Evolutionary conservation across 148 eudicot genomes (phyloP), one percentile per base, ranked within the genome.

Genomic region (Cornus suecica): DNA sequence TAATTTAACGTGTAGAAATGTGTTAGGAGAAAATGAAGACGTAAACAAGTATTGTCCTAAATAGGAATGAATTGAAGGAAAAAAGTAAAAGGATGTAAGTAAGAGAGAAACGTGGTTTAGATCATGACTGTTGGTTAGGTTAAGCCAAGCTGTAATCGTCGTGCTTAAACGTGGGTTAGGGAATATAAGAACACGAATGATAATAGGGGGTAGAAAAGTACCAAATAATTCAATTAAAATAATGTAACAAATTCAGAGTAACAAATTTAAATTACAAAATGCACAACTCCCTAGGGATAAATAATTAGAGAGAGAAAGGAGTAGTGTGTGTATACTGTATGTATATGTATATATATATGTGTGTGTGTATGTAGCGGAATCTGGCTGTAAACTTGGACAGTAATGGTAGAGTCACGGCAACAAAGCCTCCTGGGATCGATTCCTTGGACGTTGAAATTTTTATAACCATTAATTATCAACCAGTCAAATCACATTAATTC

Each of bases 131-230:
- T 85, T 54, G 56, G 22, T 68, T 27, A 54, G 11, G 48, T 80
- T 87, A 76, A 58, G 23, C 62, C 62, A n/a, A 87, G 89, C 88
- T 91, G 92, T 91, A 81, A 29, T 62, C 78, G 76, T 88, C 89
- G 89, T 89, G 92, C 84, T 18, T 81, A 79, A 91, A 89, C 91
- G 83, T 91, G 92, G 89, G 76, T 84, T 85, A 82, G 70, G 84
- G 88, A 83, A 85, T 79, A 83, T 71, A 77, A 80, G 73, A 81
- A 79, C 80, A 71, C 84, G 48, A 20, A 74, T 45, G 74, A 68
- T 32, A 41, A 11, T 14, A 58, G 29, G 77, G 26, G 32, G 82
- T 66, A 72, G 62, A 73, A 79, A 79, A 74, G 78, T 29, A 42
- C 74, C 74, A 68, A 68, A 74, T 74, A 16, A 79, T 79, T 74